Base-by-base conservation (phyloP, 768 basidiomycete genomes). In the Trametes maxima region DNA sequence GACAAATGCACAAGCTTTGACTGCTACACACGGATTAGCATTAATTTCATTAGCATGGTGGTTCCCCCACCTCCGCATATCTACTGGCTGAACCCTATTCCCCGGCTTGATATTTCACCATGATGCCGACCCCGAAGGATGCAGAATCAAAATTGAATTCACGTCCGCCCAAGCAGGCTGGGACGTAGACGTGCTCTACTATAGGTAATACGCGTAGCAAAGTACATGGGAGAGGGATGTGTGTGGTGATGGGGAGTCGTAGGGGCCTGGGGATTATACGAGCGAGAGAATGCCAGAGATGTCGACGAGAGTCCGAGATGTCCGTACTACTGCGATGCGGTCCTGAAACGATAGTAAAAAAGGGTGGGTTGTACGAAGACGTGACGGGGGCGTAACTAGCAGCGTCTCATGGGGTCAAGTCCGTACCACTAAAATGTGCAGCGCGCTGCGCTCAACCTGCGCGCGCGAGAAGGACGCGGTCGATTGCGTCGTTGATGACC, bases 401-500 rank as follows among this genome's bases (percentile, higher is more conserved):
- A 58, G 51, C 55, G 56, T 62, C 51, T 35, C 22, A n/a, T n/a
- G 14, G 54, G n/a, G 24, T 19, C 44, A 44, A 28, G 55, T 62
- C 49, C 54, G 50, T 35, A 21, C 39, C 40, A 33, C 14, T 17
- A 14, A 43, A 8, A 49, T 11, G 45, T 22, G 24, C 45, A 40
- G 19, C 28, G 19, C 5, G 40, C 21, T 35, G n/a, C 47, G 36
- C 36, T 61, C 54, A 68, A 3, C 69, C 69, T 33, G 76, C 74
- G 43, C 85, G 86, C 59, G 76, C 79, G 33, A 90, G 77, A 58
- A 94, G 77, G 44, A 85, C 78, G 55, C 86, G 78, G 70, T 94
- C 91, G 64, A 95, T 93, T 14, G 86, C 82, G 49, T 85, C 80
- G 65, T 94, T 95, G 74, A 95, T 92, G 25, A 80, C 79, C 25